Evolutionary conservation across 345 rosid genomes (phyloP), one percentile per base, ranked within the genome.

Genomic region (Eucalyptus pauciflora): DNA sequence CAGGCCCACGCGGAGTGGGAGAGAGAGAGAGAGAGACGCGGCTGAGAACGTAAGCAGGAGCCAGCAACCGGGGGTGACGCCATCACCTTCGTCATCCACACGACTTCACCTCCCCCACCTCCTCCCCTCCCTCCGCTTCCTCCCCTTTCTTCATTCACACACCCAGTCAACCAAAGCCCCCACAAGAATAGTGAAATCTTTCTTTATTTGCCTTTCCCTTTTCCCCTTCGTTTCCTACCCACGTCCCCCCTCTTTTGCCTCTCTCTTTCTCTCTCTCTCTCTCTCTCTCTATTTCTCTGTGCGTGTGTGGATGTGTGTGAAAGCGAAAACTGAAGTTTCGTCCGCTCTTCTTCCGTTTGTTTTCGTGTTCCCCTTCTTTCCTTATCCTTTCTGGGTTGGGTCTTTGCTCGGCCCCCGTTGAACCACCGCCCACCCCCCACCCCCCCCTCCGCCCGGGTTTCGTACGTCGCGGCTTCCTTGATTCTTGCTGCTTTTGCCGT

Each of bases 41-140:
- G 88, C 37, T 9, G 92, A 50, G 88, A 89, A 88, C 93, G 86
- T 86, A 88, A 91, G 80, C 41, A 71, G 67, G 86, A 87, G 89
- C 88, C 88, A 90, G 89, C 92, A 33, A 88, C 89, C n/a, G 37
- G 12, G 33, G 90, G 89, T 90, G 92, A 92, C 93, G 86, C 87
- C 92, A 89, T 5, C 43, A 45, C 29, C 31, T 5, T 10, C 90
- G 93, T 92, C 92, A 91, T 54, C 85, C 2, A 46, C 81, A 90
- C 92, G 88, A 92, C 94, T 91, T 92, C 93, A 92, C 88, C 51
- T 41, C 15, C 88, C 48, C 41, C 17, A 52, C 58, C 58, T 52
- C 58, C 24, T 52, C 56, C 60, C 33, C 18, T 7, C 37, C 20
- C 27, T 31, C 86, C 86, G 29, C 71, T 27, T 50, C 37, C n/a